phyloP scores from a whole-genome alignment of 768 basidiomycete genomes.

The Leccinum incarnatum region DNA sequence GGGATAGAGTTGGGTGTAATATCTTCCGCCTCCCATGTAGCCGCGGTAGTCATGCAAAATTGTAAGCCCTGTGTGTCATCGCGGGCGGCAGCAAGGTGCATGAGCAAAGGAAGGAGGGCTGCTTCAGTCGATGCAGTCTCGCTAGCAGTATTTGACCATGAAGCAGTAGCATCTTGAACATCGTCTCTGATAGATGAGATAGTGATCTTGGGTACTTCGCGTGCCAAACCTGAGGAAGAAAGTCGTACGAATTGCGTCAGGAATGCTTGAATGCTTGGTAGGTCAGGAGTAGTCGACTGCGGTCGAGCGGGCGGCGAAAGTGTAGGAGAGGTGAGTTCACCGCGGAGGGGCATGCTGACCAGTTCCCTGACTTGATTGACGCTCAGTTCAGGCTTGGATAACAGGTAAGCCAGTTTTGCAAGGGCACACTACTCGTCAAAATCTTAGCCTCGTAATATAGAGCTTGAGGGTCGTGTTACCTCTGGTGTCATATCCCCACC shows the following conservation, averaged over 20 bases:
- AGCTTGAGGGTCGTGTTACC: slow-evolving; percentile 38
- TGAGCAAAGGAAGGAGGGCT: slow-evolving; percentile 70
- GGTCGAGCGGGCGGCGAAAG: slow-evolving; percentile 42
- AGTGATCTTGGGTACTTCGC: slow-evolving; percentile 35
- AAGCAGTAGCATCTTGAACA: slow-evolving; percentile 46
- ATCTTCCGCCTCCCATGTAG: slow-evolving; percentile 25
- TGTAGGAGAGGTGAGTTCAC: slow-evolving; percentile 72
- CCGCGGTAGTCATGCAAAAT: slow-evolving; percentile 50
- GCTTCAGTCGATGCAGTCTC: slow-evolving; percentile 70
- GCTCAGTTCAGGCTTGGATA: slow-evolving; percentile 80
- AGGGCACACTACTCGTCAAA: slow-evolving; percentile 69
- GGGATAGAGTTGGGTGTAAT: slow-evolving; percentile 35
- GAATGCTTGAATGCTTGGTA: slow-evolving; percentile 62
- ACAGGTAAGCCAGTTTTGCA: slow-evolving; percentile 84
- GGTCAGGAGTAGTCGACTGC: slow-evolving; percentile 39
- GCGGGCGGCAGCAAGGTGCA: slow-evolving; percentile 74
- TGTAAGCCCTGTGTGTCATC: slow-evolving; percentile 62
- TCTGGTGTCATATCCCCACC: slow-evolving; percentile 97
- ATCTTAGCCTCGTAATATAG: background rate
- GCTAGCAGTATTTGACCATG: slow-evolving; percentile 77
- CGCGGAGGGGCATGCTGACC: slow-evolving; percentile 76
- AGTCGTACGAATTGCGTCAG: slow-evolving; percentile 70
- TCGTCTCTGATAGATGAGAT: slow-evolving; percentile 37
- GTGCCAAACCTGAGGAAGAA: slow-evolving; percentile 43
- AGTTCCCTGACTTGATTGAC: slow-evolving; percentile 67